Base-by-base conservation (phyloP, 129 eudicot genomes). In the Lactuca sativa region DNA sequence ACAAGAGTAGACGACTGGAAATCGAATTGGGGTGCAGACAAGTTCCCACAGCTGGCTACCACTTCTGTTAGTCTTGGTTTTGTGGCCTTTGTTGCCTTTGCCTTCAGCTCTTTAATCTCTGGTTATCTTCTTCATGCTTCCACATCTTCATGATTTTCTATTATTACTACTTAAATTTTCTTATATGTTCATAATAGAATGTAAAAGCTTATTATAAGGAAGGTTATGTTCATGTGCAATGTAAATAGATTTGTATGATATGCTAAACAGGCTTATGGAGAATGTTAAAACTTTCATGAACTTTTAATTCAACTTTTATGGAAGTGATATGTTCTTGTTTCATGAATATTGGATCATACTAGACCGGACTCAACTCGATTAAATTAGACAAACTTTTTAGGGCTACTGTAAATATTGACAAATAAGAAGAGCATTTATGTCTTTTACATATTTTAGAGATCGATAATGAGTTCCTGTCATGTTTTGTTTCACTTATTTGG, bases 11-110 rank as follows among this genome's bases (percentile, higher is more conserved):
- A 92, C 25, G 95, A 89, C 71, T 92, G 98, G 98, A 74, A 81
- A 75, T 77, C 83, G 6, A 89, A 92, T 66, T 92, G 98, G 98
- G 98, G 98, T 31, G 82, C 78, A 56, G 98, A 92, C 82, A 79
- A 85, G 77, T 92, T 92, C 71, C 96, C 98, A 0, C 75, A 82
- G 66, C 75, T 86, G 86, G 98, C 98, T 37, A 86, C 80, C 13
- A 83, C 90, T 43, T 86, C 98, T 3, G 84, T 92, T 12, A 83
- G 84, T 16, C 57, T 86, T 73, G 91, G 96, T 36, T 92, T 86
- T 65, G 81, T 83, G 44, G 91, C 96, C 8, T 92, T 92, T 59
- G 82, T 74, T 31, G 86, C 95, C 75, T 74, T 89, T 1, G 95
- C 96, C 18, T 74, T 66, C 33, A 89, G 84, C 77, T 89, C 98